Evolutionary conservation across 2,329 filamentous ascomycete genomes (phyloP).

Genomic region (Alternaria dauci): DNA sequence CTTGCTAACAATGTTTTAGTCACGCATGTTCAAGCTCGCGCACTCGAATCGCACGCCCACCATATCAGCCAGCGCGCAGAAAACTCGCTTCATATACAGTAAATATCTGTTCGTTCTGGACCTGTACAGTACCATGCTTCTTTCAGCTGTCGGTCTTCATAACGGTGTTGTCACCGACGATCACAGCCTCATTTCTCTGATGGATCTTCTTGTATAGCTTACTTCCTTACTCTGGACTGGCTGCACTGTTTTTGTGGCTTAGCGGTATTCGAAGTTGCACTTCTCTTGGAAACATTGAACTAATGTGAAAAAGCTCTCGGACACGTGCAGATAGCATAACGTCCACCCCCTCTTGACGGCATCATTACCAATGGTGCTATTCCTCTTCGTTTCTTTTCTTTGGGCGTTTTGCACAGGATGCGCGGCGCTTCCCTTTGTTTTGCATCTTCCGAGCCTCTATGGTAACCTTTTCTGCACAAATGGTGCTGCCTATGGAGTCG

Average conservation of each 20-base stretch:
- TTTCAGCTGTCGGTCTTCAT: not conserved
- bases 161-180: not conserved
- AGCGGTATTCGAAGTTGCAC: not conserved
- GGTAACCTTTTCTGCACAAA: not conserved
- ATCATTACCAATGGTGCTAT: not conserved
- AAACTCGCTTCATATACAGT: slow-evolving; percentile 51
- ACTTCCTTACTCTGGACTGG: slow-evolving; percentile 3
- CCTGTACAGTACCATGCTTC: slow-evolving; percentile 29
- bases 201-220: slow-evolving; percentile 12
- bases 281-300: not conserved
- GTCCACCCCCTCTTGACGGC: not conserved
- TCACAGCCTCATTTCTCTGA: not conserved
- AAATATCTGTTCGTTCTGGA: slow-evolving; percentile 29
- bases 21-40: slow-evolving; percentile 73
- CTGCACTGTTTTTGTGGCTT: not conserved
- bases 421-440: not conserved
- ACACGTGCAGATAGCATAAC: not conserved
- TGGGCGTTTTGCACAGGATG: slow-evolving; percentile 3
- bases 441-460: not conserved
- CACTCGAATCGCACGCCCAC: slow-evolving; percentile 69
- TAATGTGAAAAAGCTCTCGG: not conserved
- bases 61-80: slow-evolving; percentile 70
- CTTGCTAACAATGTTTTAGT: slow-evolving; percentile 56
- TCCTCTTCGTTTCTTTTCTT: not conserved
- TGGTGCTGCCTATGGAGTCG: not conserved